Base-by-base conservation (phyloP, 306 rosid species). In the Hylodesmum podocarpum region DNA sequence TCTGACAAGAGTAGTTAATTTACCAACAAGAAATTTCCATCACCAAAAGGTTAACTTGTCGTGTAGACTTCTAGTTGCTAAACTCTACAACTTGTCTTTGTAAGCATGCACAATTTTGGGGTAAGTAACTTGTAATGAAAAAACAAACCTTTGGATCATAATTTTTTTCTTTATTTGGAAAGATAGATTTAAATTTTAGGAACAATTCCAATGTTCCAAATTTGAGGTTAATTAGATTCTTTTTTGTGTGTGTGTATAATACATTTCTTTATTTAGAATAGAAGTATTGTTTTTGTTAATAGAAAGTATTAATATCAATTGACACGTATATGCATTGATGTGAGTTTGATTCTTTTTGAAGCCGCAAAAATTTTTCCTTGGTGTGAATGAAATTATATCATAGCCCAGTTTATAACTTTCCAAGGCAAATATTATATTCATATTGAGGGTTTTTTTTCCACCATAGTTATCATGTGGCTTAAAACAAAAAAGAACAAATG, bases 1-100 rank as follows among this genome's bases (percentile, higher is more conserved):
- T 51, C 39, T 58, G 69, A 51, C 22, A 82, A 77, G 82, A 44
- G 63, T 82, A 24, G 54, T 50, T 8, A 51, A 50, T 63, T 63
- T 64, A 41, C 51, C 12, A 27, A 1, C 16, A 70, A 64, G 57
- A 67, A 43, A 75, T 69, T 47, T 10, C 70, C 50, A 19, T 40
- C 1, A 39, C 31, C 25, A 34, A 37, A 75, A 47, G 19, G 29
- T 41, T 8, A 46, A 40, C 37, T 34, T 31, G 16, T 37, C 24
- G 21, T 27, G 43, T 46, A 33, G 6, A 58, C 46, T 14, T 46
- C 68, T 55, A n/a, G 34, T 47, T 43, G 46, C 36, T n/a, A 78
- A 59, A 33, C 34, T 16, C 1, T 16, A 8, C 27, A 62, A 62
- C 41, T 57, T 7, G 47, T 59, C 72, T 66, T 33, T 9, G 10